Evolutionary conservation across 1,284 basidiomycete genomes (phyloP).

Genomic region (Mycosarcoma maydis): DNA sequence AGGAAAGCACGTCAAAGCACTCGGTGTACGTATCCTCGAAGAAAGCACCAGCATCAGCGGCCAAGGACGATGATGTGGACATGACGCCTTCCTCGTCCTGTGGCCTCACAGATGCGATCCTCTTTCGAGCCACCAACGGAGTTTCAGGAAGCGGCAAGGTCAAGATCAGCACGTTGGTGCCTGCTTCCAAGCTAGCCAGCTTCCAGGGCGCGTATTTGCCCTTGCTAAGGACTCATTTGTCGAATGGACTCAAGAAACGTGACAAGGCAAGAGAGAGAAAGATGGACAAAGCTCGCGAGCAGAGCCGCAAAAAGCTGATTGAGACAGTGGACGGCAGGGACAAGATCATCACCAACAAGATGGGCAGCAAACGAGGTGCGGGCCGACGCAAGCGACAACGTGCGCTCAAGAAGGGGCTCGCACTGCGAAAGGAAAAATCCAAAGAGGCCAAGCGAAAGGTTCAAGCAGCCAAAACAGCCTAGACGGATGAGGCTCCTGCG

Average conservation of each 20-base stretch:
- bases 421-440: constrained; percentile 44
- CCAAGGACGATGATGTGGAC: constrained; percentile 28
- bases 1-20: constrained; percentile 41
- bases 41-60: constrained; percentile 28
- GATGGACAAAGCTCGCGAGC: constrained; percentile 53
- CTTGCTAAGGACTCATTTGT: constrained; percentile 52
- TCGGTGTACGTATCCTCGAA: constrained; percentile 62
- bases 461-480: constrained; percentile 24
- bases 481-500: no score
- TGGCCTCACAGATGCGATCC: constrained; percentile 24
- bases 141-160: constrained; percentile 40
- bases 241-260: constrained; percentile 53
- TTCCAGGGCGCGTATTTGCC: constrained; percentile 54
- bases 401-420: constrained; percentile 47
- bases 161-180: constrained; percentile 54
- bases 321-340: constrained; percentile 52
- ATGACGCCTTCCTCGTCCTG: constrained; percentile 42
- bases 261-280: constrained; percentile 65
- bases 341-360: constrained; percentile 44
- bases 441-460: constrained; percentile 43
- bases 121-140: constrained; percentile 61
- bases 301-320: constrained; percentile 55
- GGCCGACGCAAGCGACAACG: constrained; percentile 54
- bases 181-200: constrained; percentile 31
- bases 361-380: constrained; percentile 57